Conservation (phyloP, 257 asterid genomes). For the Voacanga thouarsii region DNA sequence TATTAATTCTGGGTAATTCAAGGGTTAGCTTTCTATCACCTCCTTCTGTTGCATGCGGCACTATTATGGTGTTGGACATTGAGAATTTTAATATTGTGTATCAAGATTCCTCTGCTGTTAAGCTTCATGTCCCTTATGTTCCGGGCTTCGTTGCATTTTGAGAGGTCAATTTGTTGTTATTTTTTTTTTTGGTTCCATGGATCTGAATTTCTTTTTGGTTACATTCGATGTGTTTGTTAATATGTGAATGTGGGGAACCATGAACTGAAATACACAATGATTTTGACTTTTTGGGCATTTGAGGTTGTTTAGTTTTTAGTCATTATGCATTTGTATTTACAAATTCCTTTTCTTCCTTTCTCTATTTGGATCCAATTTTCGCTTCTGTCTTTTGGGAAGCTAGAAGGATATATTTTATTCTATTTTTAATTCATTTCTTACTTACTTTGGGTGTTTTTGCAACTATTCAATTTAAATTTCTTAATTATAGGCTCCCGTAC, state of each 20-base stretch:
- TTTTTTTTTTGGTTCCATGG: neutral
- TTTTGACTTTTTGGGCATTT: neutral
- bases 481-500: too few species aligned
- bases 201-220: neutral
- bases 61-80: conserved; percentile 69
- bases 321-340: too few species aligned
- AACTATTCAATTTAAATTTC: too few species aligned
- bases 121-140: conserved; percentile 62
- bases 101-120: conserved; percentile 56
- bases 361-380: too few species aligned
- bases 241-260: neutral
- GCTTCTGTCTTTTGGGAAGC: too few species aligned
- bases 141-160: conserved; percentile 93
- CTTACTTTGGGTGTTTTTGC: too few species aligned
- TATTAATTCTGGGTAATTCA: too few species aligned
- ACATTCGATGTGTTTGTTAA: neutral
- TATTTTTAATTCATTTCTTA: too few species aligned
- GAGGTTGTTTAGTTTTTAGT: too few species aligned
- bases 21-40: too few species aligned
- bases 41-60: conserved; percentile 70
- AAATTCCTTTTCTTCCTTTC: too few species aligned
- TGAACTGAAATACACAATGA: neutral
- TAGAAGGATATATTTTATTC: too few species aligned
- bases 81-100: conserved; percentile 53
- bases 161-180: conserved; percentile 46